Evolutionary conservation across 2,329 filamentous ascomycete species (phyloP).

Genomic region (Cordyceps cateniannulata): DNA sequence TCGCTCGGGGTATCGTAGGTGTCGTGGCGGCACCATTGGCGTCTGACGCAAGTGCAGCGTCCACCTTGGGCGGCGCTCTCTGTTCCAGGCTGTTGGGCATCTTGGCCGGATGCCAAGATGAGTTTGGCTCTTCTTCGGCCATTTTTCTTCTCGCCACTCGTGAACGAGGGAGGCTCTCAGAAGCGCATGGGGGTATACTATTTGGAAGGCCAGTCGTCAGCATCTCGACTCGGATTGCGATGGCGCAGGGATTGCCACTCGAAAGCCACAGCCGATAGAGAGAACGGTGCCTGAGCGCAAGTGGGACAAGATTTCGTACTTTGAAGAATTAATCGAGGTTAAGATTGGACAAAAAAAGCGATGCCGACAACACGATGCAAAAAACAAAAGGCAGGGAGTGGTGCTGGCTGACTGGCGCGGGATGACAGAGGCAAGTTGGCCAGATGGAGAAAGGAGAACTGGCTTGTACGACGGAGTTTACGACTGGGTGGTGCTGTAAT

Average conservation of each 20-base stretch:
- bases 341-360: background rate
- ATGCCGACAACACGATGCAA: background rate
- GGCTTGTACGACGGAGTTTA: conserved; percentile 1
- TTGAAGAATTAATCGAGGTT: background rate
- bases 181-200: conserved; percentile 12
- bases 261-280: background rate
- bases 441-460: conserved; percentile 13
- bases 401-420: conserved; percentile 10
- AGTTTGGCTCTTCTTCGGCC: conserved; percentile 29
- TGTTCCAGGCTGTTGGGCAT: conserved; percentile 27
- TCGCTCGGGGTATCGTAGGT: background rate
- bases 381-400: background rate
- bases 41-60: background rate
- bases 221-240: background rate
- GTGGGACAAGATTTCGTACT: background rate
- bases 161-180: conserved; percentile 10
- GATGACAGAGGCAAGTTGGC: conserved; percentile 10
- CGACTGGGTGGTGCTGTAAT: background rate
- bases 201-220: conserved; percentile 5
- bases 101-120: conserved; percentile 36
- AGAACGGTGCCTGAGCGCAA: background rate
- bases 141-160: conserved; percentile 24
- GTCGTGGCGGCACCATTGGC: background rate
- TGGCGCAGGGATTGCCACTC: background rate
- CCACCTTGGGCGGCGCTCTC: background rate